Evolutionary conservation across 2,329 filamentous ascomycete species (phyloP).

Genomic region (Scolecobasidium constrictum): DNA sequence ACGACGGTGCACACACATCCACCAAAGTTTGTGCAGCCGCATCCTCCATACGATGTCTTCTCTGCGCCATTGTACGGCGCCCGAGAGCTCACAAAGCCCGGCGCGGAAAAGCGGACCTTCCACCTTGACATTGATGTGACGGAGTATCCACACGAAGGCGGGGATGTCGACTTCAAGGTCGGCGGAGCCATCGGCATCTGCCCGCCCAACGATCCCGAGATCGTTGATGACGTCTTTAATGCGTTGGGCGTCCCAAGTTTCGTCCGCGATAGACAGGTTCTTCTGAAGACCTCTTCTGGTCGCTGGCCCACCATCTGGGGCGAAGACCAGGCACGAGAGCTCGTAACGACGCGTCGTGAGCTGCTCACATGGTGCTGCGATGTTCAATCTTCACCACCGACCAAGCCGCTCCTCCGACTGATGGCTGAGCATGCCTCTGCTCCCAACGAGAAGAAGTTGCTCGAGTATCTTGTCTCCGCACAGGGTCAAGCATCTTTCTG

Average conservation of each 20-base stretch:
- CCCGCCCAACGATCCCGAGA: slow-evolving; percentile 66
- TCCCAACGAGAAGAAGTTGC: slow-evolving; percentile 76
- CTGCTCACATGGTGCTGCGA: slow-evolving; percentile 95
- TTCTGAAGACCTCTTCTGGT: slow-evolving; percentile 67
- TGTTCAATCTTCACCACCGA: slow-evolving; percentile 84
- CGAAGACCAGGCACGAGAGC: slow-evolving; percentile 69
- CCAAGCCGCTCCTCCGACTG: slow-evolving; percentile 73
- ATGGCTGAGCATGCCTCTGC: slow-evolving; percentile 76
- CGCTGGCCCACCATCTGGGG: slow-evolving; percentile 98
- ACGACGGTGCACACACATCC: slow-evolving; percentile 50
- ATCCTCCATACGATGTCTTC: slow-evolving; percentile 86
- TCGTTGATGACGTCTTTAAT: slow-evolving; percentile 79
- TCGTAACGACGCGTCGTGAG: slow-evolving; percentile 84
- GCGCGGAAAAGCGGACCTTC: slow-evolving; percentile 92
- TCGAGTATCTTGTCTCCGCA: slow-evolving; percentile 74
- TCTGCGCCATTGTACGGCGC: slow-evolving; percentile 77
- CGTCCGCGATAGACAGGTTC: slow-evolving; percentile 72
- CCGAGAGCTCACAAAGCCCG: slow-evolving; percentile 74
- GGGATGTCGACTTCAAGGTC: slow-evolving; percentile 79
- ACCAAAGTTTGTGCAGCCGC: slow-evolving; percentile 83
- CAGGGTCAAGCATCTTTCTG: slow-evolving; percentile 91
- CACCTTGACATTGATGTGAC: slow-evolving; percentile 97
- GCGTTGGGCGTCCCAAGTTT: slow-evolving; percentile 70
- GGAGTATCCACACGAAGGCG: slow-evolving; percentile 75
- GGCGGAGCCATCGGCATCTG: slow-evolving; percentile 91